These are phyloP conservation scores for Aquilaria sinensis DNA, from an alignment of 345 rosid genomes.

Conservation along the genomic window DNA sequence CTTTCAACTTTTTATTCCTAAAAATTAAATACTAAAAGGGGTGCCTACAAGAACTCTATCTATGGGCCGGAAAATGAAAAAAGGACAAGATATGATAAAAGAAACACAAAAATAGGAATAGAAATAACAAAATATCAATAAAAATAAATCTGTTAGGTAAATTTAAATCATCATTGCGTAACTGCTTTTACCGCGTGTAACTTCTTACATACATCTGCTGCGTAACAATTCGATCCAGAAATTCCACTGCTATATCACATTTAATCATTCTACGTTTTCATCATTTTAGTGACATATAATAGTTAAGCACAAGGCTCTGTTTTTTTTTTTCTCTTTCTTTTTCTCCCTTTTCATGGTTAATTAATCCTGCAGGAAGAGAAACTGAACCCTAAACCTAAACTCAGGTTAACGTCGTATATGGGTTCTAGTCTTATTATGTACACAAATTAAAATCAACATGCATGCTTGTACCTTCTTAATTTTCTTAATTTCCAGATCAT, in stretches of 20 bases:
- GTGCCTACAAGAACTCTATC: no score
- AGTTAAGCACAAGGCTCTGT: constrained; percentile 9
- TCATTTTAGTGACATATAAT: constrained; percentile 5
- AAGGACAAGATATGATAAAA: no score
- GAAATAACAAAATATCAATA: no score
- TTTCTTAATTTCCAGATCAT: constrained; percentile 20
- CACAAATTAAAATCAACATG: constrained; percentile 26
- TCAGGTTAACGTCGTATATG: constrained; percentile 15
- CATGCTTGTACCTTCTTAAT: neutral
- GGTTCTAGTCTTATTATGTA: constrained; percentile 28
- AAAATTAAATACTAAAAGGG: no score
- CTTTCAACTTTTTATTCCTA: no score
- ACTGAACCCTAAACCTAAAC: constrained; percentile 13
- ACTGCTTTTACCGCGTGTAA: no score
- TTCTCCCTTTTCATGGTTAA: constrained; percentile 7
- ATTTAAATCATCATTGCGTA: no score
- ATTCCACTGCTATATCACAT: constrained; percentile 7
- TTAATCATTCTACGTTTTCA: constrained; percentile 17
- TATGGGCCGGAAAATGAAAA: no score
- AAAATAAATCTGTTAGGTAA: no score
- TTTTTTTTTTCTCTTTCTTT: constrained; percentile 4
- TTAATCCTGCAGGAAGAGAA: constrained; percentile 10
- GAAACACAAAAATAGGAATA: no score
- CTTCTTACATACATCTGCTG: no score
- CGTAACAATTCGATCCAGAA: neutral